These are phyloP conservation scores for Sanchytrium tribonematis DNA, from an alignment of 371 early-diverging fungal species.

Conservation along the genomic window DNA sequence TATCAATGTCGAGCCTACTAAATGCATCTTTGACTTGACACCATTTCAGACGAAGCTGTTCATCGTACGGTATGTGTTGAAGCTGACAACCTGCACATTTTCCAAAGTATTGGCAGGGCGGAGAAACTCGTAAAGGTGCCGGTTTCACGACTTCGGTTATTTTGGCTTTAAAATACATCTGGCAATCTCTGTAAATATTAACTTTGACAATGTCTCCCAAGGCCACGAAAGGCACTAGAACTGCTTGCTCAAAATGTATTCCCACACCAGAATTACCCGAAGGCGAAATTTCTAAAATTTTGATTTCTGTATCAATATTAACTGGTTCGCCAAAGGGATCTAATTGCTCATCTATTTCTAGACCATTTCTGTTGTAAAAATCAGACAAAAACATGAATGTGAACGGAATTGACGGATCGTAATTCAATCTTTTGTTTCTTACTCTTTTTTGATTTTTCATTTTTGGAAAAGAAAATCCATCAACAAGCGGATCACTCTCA, in stretches of 20 bases:
- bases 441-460: not conserved
- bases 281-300: not conserved
- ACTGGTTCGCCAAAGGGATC: not conserved
- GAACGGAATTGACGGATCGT: not conserved
- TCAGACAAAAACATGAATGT: not conserved
- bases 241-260: not conserved
- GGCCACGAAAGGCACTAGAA: conserved; percentile 22
- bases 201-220: conserved; percentile 20
- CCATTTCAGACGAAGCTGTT: conserved; percentile 25
- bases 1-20: conserved; percentile 7
- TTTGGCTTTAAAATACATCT: conserved; percentile 27
- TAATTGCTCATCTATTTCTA: not conserved
- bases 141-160: conserved; percentile 18
- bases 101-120: conserved; percentile 25
- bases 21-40: conserved; percentile 19
- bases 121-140: conserved; percentile 14
- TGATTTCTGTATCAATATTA: not conserved
- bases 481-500: not conserved
- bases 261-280: not conserved
- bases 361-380: not conserved
- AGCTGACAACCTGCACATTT: conserved; percentile 29
- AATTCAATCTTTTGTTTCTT: not conserved
- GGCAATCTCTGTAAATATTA: conserved; percentile 19
- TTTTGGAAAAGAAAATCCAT: not conserved
- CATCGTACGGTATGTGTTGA: conserved; percentile 23